Percentiles rank a stretch among this genome's conserved stretches.
Conservation (phyloP, 768 basidiomycete genomes). For the Russula sp. region DNA sequence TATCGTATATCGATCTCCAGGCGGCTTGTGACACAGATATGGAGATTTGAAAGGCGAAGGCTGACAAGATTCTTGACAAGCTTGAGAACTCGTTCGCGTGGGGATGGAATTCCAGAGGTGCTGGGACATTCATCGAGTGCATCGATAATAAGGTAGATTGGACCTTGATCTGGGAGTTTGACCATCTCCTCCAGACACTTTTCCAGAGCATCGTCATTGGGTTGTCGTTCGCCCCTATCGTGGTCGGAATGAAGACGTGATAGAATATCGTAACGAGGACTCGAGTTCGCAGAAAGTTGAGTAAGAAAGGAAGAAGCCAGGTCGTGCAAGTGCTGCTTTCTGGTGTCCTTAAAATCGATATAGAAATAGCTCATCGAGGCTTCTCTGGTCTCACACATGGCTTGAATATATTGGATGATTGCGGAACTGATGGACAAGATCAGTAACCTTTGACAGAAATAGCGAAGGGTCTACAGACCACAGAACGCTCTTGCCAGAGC, state of each 20-base stretch:
- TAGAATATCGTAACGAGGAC: neutral
- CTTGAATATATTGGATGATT: neutral
- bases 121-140: neutral
- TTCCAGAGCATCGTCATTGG: neutral
- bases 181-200: neutral
- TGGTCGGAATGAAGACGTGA: neutral
- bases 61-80: neutral
- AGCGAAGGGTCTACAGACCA: neutral
- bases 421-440: neutral
- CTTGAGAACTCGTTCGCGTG: neutral
- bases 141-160: neutral
- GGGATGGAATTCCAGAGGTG: neutral
- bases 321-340: neutral
- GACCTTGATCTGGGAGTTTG: neutral
- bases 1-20: neutral
- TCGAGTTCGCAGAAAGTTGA: neutral
- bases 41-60: neutral
- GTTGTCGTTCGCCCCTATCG: neutral
- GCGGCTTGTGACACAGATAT: neutral
- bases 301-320: neutral
- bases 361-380: constrained; percentile 1
- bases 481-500: constrained; percentile 3
- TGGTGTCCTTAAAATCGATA: neutral
- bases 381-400: neutral
- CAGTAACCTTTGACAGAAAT: neutral